Conservation (phyloP, 345 rosid species). For the Populus simonii region DNA sequence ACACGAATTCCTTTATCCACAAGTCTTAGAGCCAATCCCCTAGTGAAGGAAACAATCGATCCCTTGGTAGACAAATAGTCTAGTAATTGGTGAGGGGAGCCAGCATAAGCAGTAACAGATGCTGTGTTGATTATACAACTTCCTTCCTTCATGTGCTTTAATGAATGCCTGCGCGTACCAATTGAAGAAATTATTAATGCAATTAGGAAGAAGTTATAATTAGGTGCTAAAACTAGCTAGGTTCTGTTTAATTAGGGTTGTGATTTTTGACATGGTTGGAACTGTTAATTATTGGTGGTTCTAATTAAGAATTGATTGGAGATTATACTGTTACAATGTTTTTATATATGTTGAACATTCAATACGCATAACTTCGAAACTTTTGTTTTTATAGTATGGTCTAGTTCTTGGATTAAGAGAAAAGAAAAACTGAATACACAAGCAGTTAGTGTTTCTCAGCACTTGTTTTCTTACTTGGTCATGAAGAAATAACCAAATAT, state of each 20-base stretch:
- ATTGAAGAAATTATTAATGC: not conserved
- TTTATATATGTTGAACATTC: not conserved
- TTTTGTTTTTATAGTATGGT: too few relatives aligned
- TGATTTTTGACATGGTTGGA: too few relatives aligned
- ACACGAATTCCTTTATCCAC: slow-evolving; percentile 58
- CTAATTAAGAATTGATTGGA: too few relatives aligned
- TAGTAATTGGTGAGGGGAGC: slow-evolving; percentile 40
- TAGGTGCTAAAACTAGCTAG: too few relatives aligned
- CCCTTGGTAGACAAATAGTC: slow-evolving; percentile 78
- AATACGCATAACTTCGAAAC: not conserved
- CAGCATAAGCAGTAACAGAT: slow-evolving; percentile 62
- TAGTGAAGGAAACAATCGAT: slow-evolving; percentile 69
- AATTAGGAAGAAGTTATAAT: too few relatives aligned
- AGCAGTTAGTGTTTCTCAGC: too few relatives aligned
- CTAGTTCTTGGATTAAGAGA: too few relatives aligned
- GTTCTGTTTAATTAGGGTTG: too few relatives aligned
- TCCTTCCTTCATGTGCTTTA: slow-evolving; percentile 82
- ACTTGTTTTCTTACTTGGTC: not conserved
- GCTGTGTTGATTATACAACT: slow-evolving; percentile 72
- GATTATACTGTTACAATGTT: too few relatives aligned
- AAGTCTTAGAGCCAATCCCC: slow-evolving; percentile 68
- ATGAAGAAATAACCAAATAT: slow-evolving; percentile 7
- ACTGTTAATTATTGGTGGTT: too few relatives aligned
- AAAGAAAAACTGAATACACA: too few relatives aligned
- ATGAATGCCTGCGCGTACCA: slow-evolving; percentile 38